Base-by-base conservation (phyloP, 768 basidiomycete species). In the Austroboletus festivus region DNA sequence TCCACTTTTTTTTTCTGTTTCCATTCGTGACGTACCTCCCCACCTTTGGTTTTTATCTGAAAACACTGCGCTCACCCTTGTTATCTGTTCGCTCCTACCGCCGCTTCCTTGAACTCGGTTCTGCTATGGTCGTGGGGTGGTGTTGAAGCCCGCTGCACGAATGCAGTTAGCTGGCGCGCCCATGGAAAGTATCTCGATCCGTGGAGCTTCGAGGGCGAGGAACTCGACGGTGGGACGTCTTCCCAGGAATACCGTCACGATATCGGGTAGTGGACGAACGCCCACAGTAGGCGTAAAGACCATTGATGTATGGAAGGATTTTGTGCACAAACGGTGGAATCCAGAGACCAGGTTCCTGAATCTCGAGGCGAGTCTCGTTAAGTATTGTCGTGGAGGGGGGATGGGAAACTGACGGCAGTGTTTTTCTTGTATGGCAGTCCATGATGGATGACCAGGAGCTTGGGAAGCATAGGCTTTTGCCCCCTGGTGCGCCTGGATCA, bases 371-470 rank as follows among this genome's bases (percentile, higher is more conserved):
- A 68, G 87, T 34, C 30, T 1, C 22, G 11, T 43, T 28, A 5
- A 12, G 21, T 41, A 12, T 11, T 23, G 41, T 42, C 9, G 5
- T 46, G 31, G 19, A 11, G 5, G 3, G 26, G 16, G 1, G 16
- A 3, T n/a, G n/a, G 23, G 33, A 26, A 38, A 38, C 57, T 44
- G 12, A 57, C 20, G 9, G 34, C 9, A 10, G 22, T 40, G 15
- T 41, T 38, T 22, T 38, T 20, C 62, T 44, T 47, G 53, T 46
- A 37, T 57, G 53, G 26, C 52, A 93, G 90, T 79, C 81, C 45
- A 83, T 97, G 77, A 69, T 77, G 45, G 81, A 87, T 28, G 93
- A 96, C 63, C 80, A 85, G 34, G 71, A 85, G 46, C 72, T 96
- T 52, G 81, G 80, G 64, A 85, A 82, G 60, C 69, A 90, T 57